Percentiles rank a stretch among this genome's conserved stretches.
These are phyloP conservation scores for Hippophae tibetana DNA, from an alignment of 306 rosid species.

Conservation along the genomic window DNA sequence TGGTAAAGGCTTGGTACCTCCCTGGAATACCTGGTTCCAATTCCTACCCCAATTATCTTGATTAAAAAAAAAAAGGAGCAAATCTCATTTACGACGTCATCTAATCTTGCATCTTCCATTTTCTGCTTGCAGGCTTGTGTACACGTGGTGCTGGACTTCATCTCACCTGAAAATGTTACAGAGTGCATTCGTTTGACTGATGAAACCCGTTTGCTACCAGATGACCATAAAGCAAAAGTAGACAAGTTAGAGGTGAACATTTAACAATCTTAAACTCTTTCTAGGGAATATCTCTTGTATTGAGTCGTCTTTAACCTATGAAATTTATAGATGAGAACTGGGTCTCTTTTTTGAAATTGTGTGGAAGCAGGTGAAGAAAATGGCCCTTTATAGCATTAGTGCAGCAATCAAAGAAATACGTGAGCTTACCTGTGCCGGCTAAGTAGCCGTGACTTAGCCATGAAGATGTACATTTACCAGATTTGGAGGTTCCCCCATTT, in stretches of 20 bases:
- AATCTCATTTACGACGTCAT: too few species aligned
- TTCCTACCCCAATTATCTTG: background rate
- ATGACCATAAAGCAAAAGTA: constrained; percentile 57
- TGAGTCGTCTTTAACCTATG: background rate
- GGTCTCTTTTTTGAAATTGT: constrained; percentile 8
- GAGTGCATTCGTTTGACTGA: constrained; percentile 66
- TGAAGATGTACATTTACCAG: constrained; percentile 5
- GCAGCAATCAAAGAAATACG: constrained; percentile 70
- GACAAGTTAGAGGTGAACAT: constrained; percentile 69
- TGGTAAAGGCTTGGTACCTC: too few species aligned
- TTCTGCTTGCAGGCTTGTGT: constrained; percentile 63
- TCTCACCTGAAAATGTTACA: constrained; percentile 75
- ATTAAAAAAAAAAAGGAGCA: background rate
- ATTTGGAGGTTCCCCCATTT: background rate
- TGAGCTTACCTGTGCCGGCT: constrained; percentile 68
- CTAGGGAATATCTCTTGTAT: background rate
- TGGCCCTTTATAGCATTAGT: constrained; percentile 60
- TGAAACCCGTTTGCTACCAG: constrained; percentile 66
- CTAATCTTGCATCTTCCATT: constrained; percentile 3
- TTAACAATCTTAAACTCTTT: background rate
- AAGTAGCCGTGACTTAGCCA: constrained; percentile 28
- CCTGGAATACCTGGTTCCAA: background rate
- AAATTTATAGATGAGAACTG: constrained; percentile 11
- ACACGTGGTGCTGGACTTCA: constrained; percentile 74
- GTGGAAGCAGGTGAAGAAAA: constrained; percentile 70